A percentile compares a stretch with the other conserved stretches of the same genome.
Conservation (phyloP, 202 grass and related monocot genomes). For the Bolboschoenoplectus hybrid region DNA sequence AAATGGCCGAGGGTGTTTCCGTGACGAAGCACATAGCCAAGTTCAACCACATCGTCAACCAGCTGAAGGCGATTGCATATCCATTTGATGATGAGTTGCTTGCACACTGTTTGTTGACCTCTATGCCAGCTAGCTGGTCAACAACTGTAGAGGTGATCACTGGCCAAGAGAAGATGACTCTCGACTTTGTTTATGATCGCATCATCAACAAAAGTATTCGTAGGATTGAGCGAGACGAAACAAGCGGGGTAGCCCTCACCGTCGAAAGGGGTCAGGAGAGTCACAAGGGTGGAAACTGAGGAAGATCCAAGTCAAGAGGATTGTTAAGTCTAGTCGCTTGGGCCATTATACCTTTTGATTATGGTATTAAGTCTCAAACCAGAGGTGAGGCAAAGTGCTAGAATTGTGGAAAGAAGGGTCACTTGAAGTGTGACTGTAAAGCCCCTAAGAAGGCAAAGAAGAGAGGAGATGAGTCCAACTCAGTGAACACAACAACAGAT, state of each 20-base stretch:
- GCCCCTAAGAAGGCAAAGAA: not conserved
- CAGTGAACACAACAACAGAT: not conserved
- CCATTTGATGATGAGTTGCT: not conserved
- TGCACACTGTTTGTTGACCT: not conserved
- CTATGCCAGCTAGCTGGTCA: not conserved
- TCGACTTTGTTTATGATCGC: too few species aligned
- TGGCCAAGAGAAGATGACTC: too few species aligned
- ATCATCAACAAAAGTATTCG: not conserved
- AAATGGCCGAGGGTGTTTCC: not conserved
- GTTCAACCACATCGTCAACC: not conserved
- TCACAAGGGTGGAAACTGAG: not conserved
- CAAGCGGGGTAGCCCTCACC: not conserved
- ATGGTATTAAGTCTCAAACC: not conserved
- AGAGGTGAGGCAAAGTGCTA: not conserved
- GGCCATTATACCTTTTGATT: too few species aligned
- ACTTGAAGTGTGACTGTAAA: slow-evolving; percentile 18
- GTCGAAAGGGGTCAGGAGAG: not conserved
- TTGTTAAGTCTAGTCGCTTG: too few species aligned
- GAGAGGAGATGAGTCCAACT: not conserved
- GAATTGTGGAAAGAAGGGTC: slow-evolving; percentile 17
- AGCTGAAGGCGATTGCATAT: not conserved
- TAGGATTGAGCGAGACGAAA: not conserved
- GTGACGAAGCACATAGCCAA: not conserved
- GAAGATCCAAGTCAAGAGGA: slow-evolving; percentile 16
- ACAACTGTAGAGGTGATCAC: too few species aligned